Conservation (phyloP, 805 yeast genomes). For the Lachancea sp. region DNA sequence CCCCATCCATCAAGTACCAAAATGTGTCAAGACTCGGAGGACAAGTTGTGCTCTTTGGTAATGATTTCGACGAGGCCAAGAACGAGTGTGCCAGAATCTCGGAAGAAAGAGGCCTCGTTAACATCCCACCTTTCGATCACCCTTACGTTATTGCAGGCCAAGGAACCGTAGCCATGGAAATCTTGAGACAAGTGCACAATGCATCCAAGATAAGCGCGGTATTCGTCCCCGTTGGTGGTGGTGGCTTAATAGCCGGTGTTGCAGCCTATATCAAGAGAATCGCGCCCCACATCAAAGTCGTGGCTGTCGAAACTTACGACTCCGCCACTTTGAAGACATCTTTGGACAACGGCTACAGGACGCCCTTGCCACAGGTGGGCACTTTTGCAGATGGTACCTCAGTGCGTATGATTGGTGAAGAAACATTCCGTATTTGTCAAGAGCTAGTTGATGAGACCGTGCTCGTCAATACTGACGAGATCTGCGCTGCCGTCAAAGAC, state of each 20-base stretch:
- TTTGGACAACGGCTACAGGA: conserved; percentile 47
- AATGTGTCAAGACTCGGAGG: conserved; percentile 92
- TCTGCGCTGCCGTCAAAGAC: conserved; percentile 95
- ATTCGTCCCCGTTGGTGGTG: conserved; percentile 94
- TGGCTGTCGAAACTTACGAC: conserved; percentile 94
- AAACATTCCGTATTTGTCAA: conserved; percentile 75
- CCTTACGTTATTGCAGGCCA: conserved; percentile 99
- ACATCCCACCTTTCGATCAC: conserved; percentile 97
- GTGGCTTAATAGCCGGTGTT: conserved; percentile 89
- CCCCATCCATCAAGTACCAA: conserved; percentile 89
- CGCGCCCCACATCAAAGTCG: conserved; percentile 94
- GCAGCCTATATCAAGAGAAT: conserved; percentile 85
- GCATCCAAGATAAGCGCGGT: conserved; percentile 70
- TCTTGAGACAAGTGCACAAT: conserved; percentile 73
- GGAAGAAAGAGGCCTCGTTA: conserved; percentile 64
- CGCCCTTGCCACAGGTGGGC: conserved; percentile 70
- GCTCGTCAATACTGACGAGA: conserved; percentile 82
- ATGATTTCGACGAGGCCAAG: conserved; percentile 93
- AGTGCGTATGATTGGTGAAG: conserved; percentile 82
- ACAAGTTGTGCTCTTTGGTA: conserved; percentile 87
- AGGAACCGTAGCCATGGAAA: conserved; percentile 93
- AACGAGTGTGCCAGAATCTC: conserved; percentile 75
- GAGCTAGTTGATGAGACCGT: conserved; percentile 86
- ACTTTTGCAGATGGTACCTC: conserved; percentile 98
- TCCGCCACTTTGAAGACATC: conserved; percentile 89